These are phyloP conservation scores for Wallacemonas rigidus DNA, from an alignment of 208 protist species.

Conservation along the genomic window DNA sequence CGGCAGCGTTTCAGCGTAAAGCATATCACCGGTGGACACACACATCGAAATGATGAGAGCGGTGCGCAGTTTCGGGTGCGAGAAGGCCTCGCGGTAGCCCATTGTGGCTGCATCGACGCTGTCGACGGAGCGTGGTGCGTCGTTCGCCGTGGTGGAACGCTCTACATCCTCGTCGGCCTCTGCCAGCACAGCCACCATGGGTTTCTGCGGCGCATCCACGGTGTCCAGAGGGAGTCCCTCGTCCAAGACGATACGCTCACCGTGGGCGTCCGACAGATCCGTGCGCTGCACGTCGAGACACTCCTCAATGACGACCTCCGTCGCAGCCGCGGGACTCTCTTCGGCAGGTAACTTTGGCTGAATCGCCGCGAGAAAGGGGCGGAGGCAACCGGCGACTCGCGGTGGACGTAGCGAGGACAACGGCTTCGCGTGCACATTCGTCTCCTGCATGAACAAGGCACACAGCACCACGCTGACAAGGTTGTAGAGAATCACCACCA, in stretches of 20 bases:
- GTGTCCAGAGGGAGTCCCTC: not conserved
- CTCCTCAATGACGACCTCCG: not conserved
- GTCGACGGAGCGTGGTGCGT: not conserved
- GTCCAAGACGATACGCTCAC: not conserved
- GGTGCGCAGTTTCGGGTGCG: slow-evolving; percentile 34
- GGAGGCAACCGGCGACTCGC: slow-evolving; percentile 13
- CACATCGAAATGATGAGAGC: slow-evolving; percentile 70
- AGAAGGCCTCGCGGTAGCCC: slow-evolving; percentile 63
- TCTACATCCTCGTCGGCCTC: not conserved
- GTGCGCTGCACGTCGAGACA: not conserved
- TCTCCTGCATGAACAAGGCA: slow-evolving; percentile 40
- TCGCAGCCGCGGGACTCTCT: not conserved
- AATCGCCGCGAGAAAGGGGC: slow-evolving; percentile 24
- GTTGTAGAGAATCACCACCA: slow-evolving; percentile 60
- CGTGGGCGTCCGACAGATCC: not conserved
- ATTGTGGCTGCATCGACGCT: slow-evolving; percentile 7
- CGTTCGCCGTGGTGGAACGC: not conserved
- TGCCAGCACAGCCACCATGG: not conserved
- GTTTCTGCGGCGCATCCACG: not conserved
- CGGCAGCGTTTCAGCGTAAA: slow-evolving; percentile 56
- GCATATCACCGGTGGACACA: slow-evolving; percentile 58
- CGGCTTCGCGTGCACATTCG: slow-evolving; percentile 28
- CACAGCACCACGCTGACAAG: slow-evolving; percentile 45
- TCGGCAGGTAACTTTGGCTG: slow-evolving; percentile 25
- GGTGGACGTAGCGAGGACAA: slow-evolving; percentile 28